Conservation (phyloP, 768 basidiomycete species). For the Agaricus subrufescens region DNA sequence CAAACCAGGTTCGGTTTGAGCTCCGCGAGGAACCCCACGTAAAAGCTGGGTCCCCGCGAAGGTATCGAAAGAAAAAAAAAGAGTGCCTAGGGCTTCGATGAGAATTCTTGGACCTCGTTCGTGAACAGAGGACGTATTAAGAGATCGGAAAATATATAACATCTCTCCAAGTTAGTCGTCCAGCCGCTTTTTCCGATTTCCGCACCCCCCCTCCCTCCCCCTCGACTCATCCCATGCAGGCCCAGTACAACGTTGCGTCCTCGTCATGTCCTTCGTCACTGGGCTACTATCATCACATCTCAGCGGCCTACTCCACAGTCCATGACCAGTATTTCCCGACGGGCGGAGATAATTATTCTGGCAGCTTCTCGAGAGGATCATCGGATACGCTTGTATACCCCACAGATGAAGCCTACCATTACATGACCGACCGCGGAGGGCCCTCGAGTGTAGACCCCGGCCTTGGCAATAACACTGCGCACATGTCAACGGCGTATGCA, state of each 20-base stretch:
- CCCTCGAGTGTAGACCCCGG: not conserved
- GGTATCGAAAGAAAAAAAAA: conserved; percentile 34
- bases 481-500: conserved; percentile 1
- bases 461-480: conserved; percentile 5
- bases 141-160: conserved; percentile 43
- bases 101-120: conserved; percentile 37
- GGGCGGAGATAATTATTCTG: conserved; percentile 27
- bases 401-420: conserved; percentile 38
- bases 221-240: conserved; percentile 28
- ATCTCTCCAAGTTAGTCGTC: conserved; percentile 25
- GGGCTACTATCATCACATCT: conserved; percentile 21
- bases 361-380: conserved; percentile 50
- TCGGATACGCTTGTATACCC: conserved; percentile 28
- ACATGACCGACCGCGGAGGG: conserved; percentile 39
- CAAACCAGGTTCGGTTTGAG: conserved; percentile 30
- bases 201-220: no score
- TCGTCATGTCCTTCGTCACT: conserved; percentile 22
- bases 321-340: conserved; percentile 27
- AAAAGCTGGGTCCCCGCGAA: conserved; percentile 33
- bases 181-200: conserved; percentile 29
- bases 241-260: conserved; percentile 24
- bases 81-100: conserved; percentile 34
- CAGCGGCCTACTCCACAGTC: conserved; percentile 15
- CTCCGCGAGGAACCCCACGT: conserved; percentile 37
- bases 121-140: conserved; percentile 33